Evolutionary conservation across 257 asterid genomes (phyloP).

Genomic region (Plantago ovata): DNA sequence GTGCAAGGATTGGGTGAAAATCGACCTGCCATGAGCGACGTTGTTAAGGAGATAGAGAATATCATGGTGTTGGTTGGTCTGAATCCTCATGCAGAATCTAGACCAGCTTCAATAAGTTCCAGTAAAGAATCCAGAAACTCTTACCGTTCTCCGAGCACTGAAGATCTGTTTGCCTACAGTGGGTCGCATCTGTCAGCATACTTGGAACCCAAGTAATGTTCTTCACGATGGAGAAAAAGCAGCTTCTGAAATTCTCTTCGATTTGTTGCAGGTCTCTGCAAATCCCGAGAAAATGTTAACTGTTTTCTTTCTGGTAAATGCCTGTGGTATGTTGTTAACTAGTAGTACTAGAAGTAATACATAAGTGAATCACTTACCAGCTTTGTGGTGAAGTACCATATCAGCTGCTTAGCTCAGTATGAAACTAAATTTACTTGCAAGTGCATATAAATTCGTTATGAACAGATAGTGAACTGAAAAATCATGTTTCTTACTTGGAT

Average conservation of each 20-base stretch:
- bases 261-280: not conserved
- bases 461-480: no score
- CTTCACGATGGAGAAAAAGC: not conserved
- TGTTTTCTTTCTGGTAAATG: no score
- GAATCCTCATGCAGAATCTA: slow-evolving; percentile 74
- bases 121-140: slow-evolving; percentile 36
- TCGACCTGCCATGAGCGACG: slow-evolving; percentile 79
- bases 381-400: no score
- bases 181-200: slow-evolving; percentile 38
- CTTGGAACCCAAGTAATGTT: slow-evolving; percentile 50
- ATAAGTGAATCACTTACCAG: no score
- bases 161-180: slow-evolving; percentile 57
- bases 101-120: slow-evolving; percentile 66
- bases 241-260: not conserved
- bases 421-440: no score
- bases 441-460: no score
- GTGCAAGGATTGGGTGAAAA: slow-evolving; percentile 52
- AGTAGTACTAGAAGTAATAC: no score
- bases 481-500: no score
- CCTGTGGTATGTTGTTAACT: no score
- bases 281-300: slow-evolving; percentile 3
- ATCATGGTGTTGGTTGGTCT: slow-evolving; percentile 72
- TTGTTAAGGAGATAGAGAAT: slow-evolving; percentile 72
- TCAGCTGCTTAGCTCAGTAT: no score
- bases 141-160: slow-evolving; percentile 50